Evolutionary conservation across 768 basidiomycete species (phyloP).

Genomic region (Phaffia tasmanica): DNA sequence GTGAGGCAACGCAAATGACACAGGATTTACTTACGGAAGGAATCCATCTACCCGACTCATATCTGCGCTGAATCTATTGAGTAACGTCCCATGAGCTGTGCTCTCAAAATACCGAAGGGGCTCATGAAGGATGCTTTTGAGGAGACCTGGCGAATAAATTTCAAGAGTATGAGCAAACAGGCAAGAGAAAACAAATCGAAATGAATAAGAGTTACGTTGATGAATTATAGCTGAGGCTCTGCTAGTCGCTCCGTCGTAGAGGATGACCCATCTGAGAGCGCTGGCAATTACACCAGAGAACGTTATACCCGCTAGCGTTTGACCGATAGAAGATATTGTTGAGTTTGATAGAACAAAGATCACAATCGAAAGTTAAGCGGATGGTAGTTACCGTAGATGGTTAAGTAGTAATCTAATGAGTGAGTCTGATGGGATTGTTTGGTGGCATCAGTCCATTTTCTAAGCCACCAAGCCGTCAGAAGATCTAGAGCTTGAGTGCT

Average conservation of each 20-base stretch:
- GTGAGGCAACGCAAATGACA: background rate
- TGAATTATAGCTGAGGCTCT: conserved; percentile 7
- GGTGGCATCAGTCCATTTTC: conserved; percentile 32
- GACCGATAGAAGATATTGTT: too few species aligned
- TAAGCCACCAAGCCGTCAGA: conserved; percentile 26
- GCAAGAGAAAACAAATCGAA: background rate
- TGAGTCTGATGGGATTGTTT: conserved; percentile 11
- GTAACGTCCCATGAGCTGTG: conserved; percentile 13
- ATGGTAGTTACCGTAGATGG: conserved; percentile 29
- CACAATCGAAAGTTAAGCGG: too few species aligned
- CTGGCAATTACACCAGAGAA: conserved; percentile 1
- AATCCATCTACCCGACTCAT: conserved; percentile 17
- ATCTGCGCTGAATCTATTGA: conserved; percentile 19
- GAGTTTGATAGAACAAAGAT: conserved; percentile 3
- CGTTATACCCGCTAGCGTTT: too few species aligned
- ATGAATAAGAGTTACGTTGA: background rate
- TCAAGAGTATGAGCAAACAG: background rate
- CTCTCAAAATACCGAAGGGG: conserved; percentile 17
- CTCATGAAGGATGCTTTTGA: conserved; percentile 13
- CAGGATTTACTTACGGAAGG: too few species aligned
- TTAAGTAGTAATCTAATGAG: conserved; percentile 29
- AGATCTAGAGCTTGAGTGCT: conserved; percentile 27
- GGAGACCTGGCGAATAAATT: background rate
- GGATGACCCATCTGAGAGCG: conserved; percentile 9
- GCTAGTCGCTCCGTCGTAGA: conserved; percentile 17